Conservation (phyloP, 1,284 basidiomycete species). For the Paramarasmius palmivorus region DNA sequence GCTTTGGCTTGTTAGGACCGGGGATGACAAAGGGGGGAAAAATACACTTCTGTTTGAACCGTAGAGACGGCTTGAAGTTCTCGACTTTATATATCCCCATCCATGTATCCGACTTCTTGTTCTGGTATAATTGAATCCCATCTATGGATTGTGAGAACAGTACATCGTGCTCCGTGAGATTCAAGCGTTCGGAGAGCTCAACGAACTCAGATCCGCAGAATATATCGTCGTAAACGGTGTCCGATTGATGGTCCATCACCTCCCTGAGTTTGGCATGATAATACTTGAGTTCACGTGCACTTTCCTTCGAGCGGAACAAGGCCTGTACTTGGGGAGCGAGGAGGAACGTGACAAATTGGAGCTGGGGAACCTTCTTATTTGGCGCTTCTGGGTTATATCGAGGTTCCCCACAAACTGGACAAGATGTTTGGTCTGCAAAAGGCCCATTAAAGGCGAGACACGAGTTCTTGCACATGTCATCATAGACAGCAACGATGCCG, state of each 20-base stretch:
- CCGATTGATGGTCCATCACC: conserved; percentile 12
- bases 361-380: conserved; percentile 15
- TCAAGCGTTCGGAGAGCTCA: conserved; percentile 19
- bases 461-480: conserved; percentile 33
- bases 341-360: conserved; percentile 32
- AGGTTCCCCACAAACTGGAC: conserved; percentile 20
- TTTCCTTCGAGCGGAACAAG: conserved; percentile 22
- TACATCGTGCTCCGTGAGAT: conserved; percentile 26
- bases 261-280: conserved; percentile 22
- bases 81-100: conserved; percentile 20
- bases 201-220: conserved; percentile 23
- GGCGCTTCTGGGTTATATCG: conserved; percentile 15
- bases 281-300: conserved; percentile 21
- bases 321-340: conserved; percentile 37
- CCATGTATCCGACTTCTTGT: conserved; percentile 27
- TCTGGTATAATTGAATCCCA: conserved; percentile 27
- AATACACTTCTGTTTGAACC: conserved; percentile 18
- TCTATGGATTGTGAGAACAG: conserved; percentile 27
- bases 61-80: conserved; percentile 12
- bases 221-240: conserved; percentile 20
- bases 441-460: conserved; percentile 35
- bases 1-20: conserved; percentile 31
- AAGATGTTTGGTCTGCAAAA: conserved; percentile 20
- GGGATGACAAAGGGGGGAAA: conserved; percentile 19
- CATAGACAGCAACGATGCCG: conserved; percentile 23